Evolutionary conservation across 1,284 basidiomycete species (phyloP).

Genomic region (Bjerkandera adusta): DNA sequence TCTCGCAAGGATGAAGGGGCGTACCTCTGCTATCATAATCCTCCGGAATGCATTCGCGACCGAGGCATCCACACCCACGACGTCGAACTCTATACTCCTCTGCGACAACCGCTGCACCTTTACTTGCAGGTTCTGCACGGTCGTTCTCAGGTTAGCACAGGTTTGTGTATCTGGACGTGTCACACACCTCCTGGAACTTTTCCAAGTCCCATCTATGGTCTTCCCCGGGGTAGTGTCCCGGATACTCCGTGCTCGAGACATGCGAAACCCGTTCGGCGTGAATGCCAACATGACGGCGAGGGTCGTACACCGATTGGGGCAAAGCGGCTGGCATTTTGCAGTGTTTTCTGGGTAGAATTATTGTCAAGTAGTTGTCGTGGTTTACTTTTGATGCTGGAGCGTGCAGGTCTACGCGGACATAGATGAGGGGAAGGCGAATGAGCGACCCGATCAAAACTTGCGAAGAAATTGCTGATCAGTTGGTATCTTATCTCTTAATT

Average conservation of each 20-base stretch:
- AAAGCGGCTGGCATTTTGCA: too few species aligned
- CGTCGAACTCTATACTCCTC: conserved; percentile 89
- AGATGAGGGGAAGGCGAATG: too few species aligned
- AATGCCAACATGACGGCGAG: conserved; percentile 51
- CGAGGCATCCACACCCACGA: conserved; percentile 94
- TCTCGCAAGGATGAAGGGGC: too few species aligned
- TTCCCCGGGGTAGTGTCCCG: conserved; percentile 82
- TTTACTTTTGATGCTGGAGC: too few species aligned
- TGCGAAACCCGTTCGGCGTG: conserved; percentile 75
- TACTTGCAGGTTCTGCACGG: conserved; percentile 64
- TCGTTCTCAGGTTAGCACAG: conserved; percentile 2
- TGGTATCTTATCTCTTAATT: too few species aligned
- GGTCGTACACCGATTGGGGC: conserved; percentile 30
- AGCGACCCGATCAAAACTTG: too few species aligned
- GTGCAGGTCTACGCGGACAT: too few species aligned
- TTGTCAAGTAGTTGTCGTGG: too few species aligned
- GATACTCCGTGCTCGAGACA: conserved; percentile 85
- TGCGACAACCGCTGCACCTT: conserved; percentile 78
- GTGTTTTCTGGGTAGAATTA: too few species aligned
- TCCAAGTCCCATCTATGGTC: conserved; percentile 82
- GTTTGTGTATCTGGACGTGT: not conserved
- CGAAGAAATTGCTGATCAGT: too few species aligned
- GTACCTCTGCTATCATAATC: conserved; percentile 91
- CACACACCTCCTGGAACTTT: conserved; percentile 73
- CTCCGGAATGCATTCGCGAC: conserved; percentile 95